Base-by-base conservation (phyloP, 768 basidiomycete species). In the Tephrocybe sp. region DNA sequence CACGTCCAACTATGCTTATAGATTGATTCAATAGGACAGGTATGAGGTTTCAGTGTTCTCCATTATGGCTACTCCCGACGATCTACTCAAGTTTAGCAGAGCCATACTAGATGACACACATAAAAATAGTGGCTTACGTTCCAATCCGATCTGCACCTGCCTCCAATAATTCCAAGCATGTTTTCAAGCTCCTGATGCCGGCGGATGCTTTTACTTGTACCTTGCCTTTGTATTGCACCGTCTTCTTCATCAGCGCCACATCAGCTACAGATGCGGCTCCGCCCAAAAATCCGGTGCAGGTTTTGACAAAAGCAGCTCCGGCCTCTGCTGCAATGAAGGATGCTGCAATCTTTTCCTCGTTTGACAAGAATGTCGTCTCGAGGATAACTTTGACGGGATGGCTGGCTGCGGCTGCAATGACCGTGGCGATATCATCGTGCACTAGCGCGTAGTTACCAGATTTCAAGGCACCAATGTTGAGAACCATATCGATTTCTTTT, bases 141-240 rank as follows among this genome's bases (percentile, higher is more conserved):
- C 79, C 79, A 50, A 80, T 75, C 53, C 79, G 67, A 50, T 79
- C 78, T 5, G 79, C 78, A 2, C 79, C 78, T 18, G 78, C 75
- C 25, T 57, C 58, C 37, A 80, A 65, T 75, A 81, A 75, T 52
- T 76, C 73, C 45, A 70, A 24, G 55, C 75, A 79, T 44, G 69
- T 68, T 9, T 77, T 74, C 43, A 78, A 73, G 2, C 67, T 73
- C 9, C 74, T 60, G n/a, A 81, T 74, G 4, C 79, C 79, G 9
- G 73, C 79, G 9, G 76, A 77, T 8, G 78, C 78, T 58, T 81
- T 81, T 34, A 80, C 76, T 57, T 74, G 72, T 8, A 79, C 73
- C 4, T 51, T 67, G 11, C 58, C 61, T 50, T 68, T 72, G 47
- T 70, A 70, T 7, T 59, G 62, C 14, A 79, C 76, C 0, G 71